These are phyloP conservation scores for Kewa caespitosa DNA, from an alignment of 179 eudicot genomes.

Conservation along the genomic window DNA sequence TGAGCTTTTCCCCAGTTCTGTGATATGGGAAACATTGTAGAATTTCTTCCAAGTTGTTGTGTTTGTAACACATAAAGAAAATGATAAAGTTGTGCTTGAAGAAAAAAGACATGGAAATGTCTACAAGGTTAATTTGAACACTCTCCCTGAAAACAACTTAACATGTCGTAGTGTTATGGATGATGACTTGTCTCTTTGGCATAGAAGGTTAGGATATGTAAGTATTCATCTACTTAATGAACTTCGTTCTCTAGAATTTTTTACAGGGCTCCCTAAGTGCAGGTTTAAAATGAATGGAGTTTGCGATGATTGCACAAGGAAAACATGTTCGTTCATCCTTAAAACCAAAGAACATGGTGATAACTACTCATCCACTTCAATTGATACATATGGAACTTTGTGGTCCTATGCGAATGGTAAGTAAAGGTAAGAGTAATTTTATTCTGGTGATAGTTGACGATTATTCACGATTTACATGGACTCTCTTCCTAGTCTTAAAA, in stretches of 20 bases:
- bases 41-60: neutral
- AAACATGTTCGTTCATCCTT: neutral
- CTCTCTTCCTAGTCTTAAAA: neutral
- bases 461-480: slow-evolving; percentile 16
- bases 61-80: neutral
- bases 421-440: neutral
- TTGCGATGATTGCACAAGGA: neutral
- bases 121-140: neutral
- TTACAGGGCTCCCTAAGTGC: neutral
- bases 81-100: neutral
- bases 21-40: neutral
- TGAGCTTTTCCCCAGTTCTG: neutral
- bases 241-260: neutral
- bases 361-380: neutral
- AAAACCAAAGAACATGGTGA: neutral
- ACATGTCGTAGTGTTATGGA: neutral
- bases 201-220: neutral
- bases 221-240: neutral
- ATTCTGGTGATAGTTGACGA: slow-evolving; percentile 19
- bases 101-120: neutral
- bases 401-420: neutral
- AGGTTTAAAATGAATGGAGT: neutral
- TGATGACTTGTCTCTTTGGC: neutral
- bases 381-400: neutral
- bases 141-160: neutral